Base-by-base conservation (phyloP, 2,329 filamentous ascomycete genomes). In the Alternaria sp. region DNA sequence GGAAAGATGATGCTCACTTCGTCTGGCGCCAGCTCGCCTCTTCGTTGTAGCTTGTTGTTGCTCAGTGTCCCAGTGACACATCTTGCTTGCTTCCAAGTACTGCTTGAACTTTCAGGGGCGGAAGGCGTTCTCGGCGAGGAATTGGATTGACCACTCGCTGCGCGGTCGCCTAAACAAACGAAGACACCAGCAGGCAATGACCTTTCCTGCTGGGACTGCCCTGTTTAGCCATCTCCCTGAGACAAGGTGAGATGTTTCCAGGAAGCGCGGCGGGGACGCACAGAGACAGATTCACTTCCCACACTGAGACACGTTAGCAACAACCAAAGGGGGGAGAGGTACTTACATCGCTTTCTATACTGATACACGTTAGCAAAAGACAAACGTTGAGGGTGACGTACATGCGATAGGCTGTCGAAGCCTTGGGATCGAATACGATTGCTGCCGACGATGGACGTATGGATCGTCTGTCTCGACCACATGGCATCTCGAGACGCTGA, bases 221-320 rank as follows among this genome's bases (percentile, higher is more conserved):
- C 59, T 64, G 43, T 58, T 62, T 58, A 37, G 65, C 54, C 55
- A 49, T 37, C 41, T 23, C 47, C 18, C 25, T n/a, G 3, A 51
- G 26, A 51, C 46, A 8, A 26, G 25, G 25, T 21, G 55, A 60
- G 49, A 60, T 49, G 55, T 51, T 62, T 21, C 59, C 65, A 41
- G 59, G 65, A 57, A 59, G 58, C 59, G 55, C 47, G 61, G 51
- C 65, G 65, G 21, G 65, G 59, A 67, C 59, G 47, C 33, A 55
- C 21, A 61, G 61, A 67, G 61, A 33, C 61, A 63, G 61, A 41
- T 60, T 60, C 25, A 47, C 56, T 60, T 53, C 61, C 61, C 61
- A 49, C 49, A 30, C 45, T 51, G 37, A 23, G 50, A 26, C 14
- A 15, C 14, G 28, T 25, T 54, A 46, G 47, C 47, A 12, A 33